A percentile compares a stretch with the other conserved stretches of the same genome.
phyloP scores from a whole-genome alignment of 805 yeast species.

The Citeromyces nyonsensis region DNA sequence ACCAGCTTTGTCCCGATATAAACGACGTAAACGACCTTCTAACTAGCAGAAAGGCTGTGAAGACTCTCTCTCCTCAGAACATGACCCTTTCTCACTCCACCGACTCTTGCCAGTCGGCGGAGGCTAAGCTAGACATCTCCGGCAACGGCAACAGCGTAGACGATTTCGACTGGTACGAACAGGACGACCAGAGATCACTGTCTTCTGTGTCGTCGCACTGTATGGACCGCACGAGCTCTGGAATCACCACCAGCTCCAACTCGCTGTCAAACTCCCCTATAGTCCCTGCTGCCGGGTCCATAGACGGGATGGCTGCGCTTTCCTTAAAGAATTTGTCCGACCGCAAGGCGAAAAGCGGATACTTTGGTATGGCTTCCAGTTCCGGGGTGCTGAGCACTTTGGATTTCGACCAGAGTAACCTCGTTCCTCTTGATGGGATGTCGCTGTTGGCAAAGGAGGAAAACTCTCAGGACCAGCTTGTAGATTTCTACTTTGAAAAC shows the following conservation, averaged over 20 bases:
- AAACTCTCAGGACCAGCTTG: constrained; percentile 5
- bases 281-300: constrained; percentile 4
- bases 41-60: neutral
- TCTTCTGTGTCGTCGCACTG: no score
- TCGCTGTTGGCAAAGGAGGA: neutral
- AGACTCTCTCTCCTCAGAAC: no score
- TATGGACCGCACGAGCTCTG: constrained; percentile 8
- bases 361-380: constrained; percentile 50
- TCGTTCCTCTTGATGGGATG: neutral
- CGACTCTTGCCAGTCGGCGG: neutral
- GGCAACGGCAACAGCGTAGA: constrained; percentile 4
- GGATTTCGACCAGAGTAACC: neutral
- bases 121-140: neutral
- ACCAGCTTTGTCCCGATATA: constrained; percentile 24
- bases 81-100: no score
- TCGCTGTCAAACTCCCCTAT: constrained; percentile 6
- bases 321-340: constrained; percentile 18
- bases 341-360: constrained; percentile 30
- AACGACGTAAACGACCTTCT: constrained; percentile 23
- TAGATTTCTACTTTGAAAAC: constrained; percentile 34
- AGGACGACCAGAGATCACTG: constrained; percentile 14
- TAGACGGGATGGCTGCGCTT: constrained; percentile 56
- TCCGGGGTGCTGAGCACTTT: constrained; percentile 36
- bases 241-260: constrained; percentile 1
- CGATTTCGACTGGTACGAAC: constrained; percentile 49